phyloP scores from a whole-genome alignment of 169 alveolate genomes.

The Plasmodium relictum region DNA sequence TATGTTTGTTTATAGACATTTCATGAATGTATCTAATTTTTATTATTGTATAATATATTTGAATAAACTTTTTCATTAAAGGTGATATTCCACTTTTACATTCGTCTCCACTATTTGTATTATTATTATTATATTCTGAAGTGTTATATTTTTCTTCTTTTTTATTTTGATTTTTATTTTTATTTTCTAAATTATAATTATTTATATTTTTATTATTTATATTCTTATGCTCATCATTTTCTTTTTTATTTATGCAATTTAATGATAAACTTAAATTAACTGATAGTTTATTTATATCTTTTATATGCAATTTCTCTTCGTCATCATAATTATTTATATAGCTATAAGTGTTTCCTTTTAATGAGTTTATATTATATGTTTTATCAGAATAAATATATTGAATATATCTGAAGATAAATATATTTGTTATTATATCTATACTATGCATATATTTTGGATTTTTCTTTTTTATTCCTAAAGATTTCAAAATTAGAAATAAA shows the following conservation, averaged over 20 bases:
- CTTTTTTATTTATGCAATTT: background rate
- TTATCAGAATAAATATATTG: constrained; percentile 21
- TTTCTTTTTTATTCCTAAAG: constrained; percentile 28
- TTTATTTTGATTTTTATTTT: background rate
- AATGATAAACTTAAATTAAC: background rate
- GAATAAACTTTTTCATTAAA: constrained; percentile 11
- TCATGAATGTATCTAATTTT: constrained; percentile 69
- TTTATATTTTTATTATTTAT: background rate
- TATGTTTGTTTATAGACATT: constrained; percentile 65
- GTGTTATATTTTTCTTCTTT: background rate
- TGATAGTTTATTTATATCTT: background rate
- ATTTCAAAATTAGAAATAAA: constrained; percentile 43
- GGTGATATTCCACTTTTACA: background rate
- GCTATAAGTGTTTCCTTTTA: background rate
- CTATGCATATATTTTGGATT: constrained; percentile 38
- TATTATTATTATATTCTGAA: background rate
- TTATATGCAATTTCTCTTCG: background rate
- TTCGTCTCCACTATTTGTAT: background rate
- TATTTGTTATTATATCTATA: constrained; percentile 50
- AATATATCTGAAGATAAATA: constrained; percentile 54
- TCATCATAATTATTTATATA: background rate
- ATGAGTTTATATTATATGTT: constrained; percentile 1
- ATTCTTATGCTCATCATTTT: background rate
- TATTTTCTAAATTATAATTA: background rate
- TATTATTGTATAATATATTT: constrained; percentile 24